A percentile compares a stretch with the other conserved stretches of the same genome.
Evolutionary conservation across 352 stramenopile genomes (phyloP).

Genomic region (Globisporangium ultimum): DNA sequence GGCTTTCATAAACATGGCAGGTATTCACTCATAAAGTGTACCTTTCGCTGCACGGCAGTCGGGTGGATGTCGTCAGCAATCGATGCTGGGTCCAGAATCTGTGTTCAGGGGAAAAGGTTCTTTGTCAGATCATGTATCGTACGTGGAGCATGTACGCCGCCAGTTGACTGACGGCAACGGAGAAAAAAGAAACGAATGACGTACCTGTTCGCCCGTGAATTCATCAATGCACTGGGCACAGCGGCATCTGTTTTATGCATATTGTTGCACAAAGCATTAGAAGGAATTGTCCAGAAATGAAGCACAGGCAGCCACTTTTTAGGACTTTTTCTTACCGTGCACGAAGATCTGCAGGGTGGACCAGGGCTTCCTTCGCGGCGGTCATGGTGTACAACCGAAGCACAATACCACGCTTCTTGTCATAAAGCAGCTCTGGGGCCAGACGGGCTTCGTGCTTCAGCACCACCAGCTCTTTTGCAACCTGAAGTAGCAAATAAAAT

Average conservation of each 20-base stretch:
- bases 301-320: too few species aligned
- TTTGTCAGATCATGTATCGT: too few species aligned
- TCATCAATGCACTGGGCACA: slow-evolving; percentile 87
- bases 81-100: slow-evolving; percentile 71
- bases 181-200: not conserved
- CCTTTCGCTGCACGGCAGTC: slow-evolving; percentile 82
- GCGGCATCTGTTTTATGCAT: slow-evolving; percentile 41
- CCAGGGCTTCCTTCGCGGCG: slow-evolving; percentile 67
- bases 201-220: slow-evolving; percentile 80
- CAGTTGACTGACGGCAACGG: too few species aligned
- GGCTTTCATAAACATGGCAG: not conserved
- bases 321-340: slow-evolving; percentile 34
- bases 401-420: slow-evolving; percentile 77
- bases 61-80: slow-evolving; percentile 77
- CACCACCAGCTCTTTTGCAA: slow-evolving; percentile 77
- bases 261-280: too few species aligned
- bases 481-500: slow-evolving; percentile 17
- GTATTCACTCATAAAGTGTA: slow-evolving; percentile 12
- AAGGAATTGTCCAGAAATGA: too few species aligned
- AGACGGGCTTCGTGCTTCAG: slow-evolving; percentile 67
- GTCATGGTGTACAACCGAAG: slow-evolving; percentile 70
- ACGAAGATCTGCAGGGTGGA: slow-evolving; percentile 73
- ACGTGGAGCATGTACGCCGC: too few species aligned
- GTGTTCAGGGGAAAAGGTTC: not conserved
- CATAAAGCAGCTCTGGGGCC: slow-evolving; percentile 74